Conservation (phyloP, 1,284 basidiomycete genomes). For the Coniferiporia weirii region DNA sequence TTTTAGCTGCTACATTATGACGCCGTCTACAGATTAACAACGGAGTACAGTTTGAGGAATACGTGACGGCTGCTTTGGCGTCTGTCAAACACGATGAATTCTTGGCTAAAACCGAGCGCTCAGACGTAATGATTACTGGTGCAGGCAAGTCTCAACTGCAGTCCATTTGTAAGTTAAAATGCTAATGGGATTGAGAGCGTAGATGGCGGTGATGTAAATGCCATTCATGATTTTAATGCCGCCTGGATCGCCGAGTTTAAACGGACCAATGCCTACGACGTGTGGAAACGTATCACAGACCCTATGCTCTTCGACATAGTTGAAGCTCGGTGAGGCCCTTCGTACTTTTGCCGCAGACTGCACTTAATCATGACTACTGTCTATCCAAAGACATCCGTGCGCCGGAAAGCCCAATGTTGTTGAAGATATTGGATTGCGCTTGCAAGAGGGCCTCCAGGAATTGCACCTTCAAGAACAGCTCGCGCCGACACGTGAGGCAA, state of each 20-base stretch:
- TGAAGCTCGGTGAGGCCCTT: constrained; percentile 66
- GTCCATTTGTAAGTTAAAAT: neutral
- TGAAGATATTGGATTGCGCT: constrained; percentile 80
- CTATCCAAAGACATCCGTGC: constrained; percentile 68
- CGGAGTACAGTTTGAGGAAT: constrained; percentile 69
- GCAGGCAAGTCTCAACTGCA: constrained; percentile 40
- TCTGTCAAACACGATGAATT: constrained; percentile 88
- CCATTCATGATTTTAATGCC: constrained; percentile 73
- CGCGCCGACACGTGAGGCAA: constrained; percentile 81
- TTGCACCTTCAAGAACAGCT: constrained; percentile 86
- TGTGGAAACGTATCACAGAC: constrained; percentile 87
- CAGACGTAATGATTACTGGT: constrained; percentile 59
- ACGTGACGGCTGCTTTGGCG: constrained; percentile 73
- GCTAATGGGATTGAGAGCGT: neutral
- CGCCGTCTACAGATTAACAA: neutral
- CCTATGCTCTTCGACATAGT: constrained; percentile 87
- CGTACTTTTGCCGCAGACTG: neutral
- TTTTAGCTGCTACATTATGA: constrained; percentile 6
- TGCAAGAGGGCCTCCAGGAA: constrained; percentile 88
- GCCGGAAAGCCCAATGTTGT: constrained; percentile 85
- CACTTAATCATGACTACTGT: neutral
- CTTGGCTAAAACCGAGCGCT: constrained; percentile 55
- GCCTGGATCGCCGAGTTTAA: constrained; percentile 83
- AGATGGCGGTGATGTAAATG: constrained; percentile 40
- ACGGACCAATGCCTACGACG: constrained; percentile 75